Evolutionary conservation across 2,329 filamentous ascomycete genomes (phyloP), one percentile per base, ranked within the genome.

Genomic region (Lojkania enalia): DNA sequence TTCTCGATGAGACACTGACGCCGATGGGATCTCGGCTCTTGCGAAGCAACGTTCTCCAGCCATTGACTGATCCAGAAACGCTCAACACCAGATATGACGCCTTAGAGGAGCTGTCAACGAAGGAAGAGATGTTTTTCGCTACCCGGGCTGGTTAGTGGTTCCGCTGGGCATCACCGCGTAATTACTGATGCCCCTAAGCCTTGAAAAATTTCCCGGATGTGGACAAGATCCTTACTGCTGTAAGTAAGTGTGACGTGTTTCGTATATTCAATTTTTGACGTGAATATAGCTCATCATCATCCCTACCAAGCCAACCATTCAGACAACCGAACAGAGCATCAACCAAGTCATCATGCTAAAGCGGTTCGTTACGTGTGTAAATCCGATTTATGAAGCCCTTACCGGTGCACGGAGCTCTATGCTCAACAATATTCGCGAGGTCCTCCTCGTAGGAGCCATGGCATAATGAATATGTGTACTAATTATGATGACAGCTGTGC

Each of bases 341-440:
- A 95, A 95, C 59, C 83, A 92, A 57, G 79, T 96, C 5, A 82
- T 97, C 32, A 87, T 90, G 78, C 73, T 96, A 20, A 96, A 96
- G 63, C 83, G 84, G 19, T 96, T 92, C 53, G 76, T 95, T 0
- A 77, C 79, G 38, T 81, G 84, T 1, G 81, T 95, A 21, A 77
- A 78, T 3, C 78, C 82, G 0, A 69, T 96, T 0, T 84, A 84
- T 52, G 79, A 86, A 53, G 84, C 87, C 1, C 73, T 97, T 15
- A 73, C 72, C 1, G 79, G 84, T 15, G 84, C 84, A 4, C 77
- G 77, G 37, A 86, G 84, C 45, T 72, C 78, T 11, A 76, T 95
- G 48, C 71, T 95, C 11, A 62, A 77, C 31, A 82, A 82, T 19
- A 87, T 95, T 41, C 81, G 84, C 54, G 78, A 84, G 42, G 78